Evolutionary conservation across 345 rosid genomes (phyloP), one percentile per base, ranked within the genome.

Genomic region (Hypericum androsaemum): DNA sequence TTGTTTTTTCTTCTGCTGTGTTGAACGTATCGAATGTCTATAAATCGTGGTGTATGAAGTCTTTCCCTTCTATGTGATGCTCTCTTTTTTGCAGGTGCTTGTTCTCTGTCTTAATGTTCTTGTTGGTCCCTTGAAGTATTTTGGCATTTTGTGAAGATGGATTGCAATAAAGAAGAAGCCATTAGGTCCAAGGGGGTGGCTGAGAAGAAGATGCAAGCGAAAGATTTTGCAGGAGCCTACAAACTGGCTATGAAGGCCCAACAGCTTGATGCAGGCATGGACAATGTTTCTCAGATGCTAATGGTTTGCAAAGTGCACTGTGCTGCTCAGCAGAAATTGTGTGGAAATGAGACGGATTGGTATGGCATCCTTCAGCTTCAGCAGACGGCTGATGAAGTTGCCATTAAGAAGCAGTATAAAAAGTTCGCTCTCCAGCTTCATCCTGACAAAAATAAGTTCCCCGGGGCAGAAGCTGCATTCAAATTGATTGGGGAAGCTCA

Each of bases 381-480:
- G 43, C 74, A 48, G 17, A 70, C 66, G 5, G 83, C 84, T 8
- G 94, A 88, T 64, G 95, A 83, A 41, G 60, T 59, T 37, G 48
- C 79, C 32, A 85, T 88, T 62, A 88, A 74, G 83, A 92, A 88
- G 70, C 96, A 88, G 74, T 92, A 81, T 50, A 74, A 64, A 67
- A 92, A 81, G 75, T 73, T 80, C 56, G 96, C 98, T 13, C 84
- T 92, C 47, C 68, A 47, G 44, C 95, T 92, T 50, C 98, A 92
- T 69, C 98, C 96, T 2, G 96, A 92, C 68, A 92, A 92, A 69
- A 92, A 83, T 66, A 77, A 78, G 61, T 76, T 88, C 59, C 83
- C 96, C 43, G 95, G 98, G 16, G 95, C 96, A 7, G 98, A 92
- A 68, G 71, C 84, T 60, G 98, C 98, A 41, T 92, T 88, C 64